These are phyloP conservation scores for Oryza rufipogon DNA, from an alignment of 176 grass and related monocot genomes.

Conservation along the genomic window DNA sequence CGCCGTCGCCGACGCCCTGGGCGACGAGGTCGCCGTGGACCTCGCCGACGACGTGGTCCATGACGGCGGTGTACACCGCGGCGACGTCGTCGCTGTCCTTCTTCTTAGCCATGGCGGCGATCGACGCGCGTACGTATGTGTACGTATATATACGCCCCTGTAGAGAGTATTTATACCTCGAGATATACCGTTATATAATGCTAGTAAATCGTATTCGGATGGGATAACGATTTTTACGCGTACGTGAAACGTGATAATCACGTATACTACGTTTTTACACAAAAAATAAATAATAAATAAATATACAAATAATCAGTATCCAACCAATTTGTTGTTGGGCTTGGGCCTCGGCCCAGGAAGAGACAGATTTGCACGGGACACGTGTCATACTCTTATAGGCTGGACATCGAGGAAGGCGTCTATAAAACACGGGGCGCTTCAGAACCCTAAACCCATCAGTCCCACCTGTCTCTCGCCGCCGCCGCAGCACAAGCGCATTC, in stretches of 20 bases:
- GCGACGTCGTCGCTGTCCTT: neutral
- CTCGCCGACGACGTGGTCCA: neutral
- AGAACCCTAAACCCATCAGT: neutral
- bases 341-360: neutral
- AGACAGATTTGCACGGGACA: neutral
- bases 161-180: neutral
- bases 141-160: no score
- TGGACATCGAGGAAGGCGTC: fast-evolving
- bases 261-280: neutral
- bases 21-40: neutral
- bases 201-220: neutral
- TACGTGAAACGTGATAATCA: neutral
- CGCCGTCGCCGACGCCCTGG: neutral
- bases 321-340: neutral
- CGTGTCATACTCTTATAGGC: neutral
- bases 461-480: neutral
- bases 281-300: no score
- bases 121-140: no score
- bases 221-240: neutral
- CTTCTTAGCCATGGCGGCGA: neutral
- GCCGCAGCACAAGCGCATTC: neutral
- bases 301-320: no score
- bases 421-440: conserved; percentile 2
- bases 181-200: no score
- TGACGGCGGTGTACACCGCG: neutral